These are phyloP conservation scores for Alternaria atra DNA, from an alignment of 2,329 filamentous ascomycete genomes.

Conservation along the genomic window DNA sequence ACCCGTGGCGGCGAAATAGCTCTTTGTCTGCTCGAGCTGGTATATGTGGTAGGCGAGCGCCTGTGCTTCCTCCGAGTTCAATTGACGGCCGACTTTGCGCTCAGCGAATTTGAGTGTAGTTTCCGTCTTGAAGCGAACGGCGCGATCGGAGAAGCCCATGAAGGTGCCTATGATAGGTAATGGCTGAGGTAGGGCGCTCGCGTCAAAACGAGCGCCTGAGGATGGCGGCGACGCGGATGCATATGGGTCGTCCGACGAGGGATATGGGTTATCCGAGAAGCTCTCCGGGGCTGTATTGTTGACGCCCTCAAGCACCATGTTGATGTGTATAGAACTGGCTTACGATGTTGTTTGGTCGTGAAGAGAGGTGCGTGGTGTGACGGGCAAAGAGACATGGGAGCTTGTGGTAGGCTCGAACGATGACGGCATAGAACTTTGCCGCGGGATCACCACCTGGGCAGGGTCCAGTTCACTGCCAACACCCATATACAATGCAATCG, in stretches of 20 bases:
- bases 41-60: constrained; percentile 54
- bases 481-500: constrained; percentile 11
- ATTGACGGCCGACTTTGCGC: constrained; percentile 47
- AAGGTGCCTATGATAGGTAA: constrained; percentile 46
- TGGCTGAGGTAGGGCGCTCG: constrained; percentile 49
- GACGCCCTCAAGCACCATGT: constrained; percentile 55
- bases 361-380: constrained; percentile 26
- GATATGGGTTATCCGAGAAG: constrained; percentile 42
- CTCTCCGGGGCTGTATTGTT: constrained; percentile 40
- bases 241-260: constrained; percentile 52
- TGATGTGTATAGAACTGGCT: constrained; percentile 26
- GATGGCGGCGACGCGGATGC: constrained; percentile 28
- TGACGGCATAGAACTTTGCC: constrained; percentile 36
- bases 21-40: constrained; percentile 49
- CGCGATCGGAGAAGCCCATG: constrained; percentile 38
- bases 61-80: constrained; percentile 54
- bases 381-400: constrained; percentile 10
- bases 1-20: constrained; percentile 51
- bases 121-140: constrained; percentile 41
- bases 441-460: constrained; percentile 11
- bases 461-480: constrained; percentile 15
- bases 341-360: constrained; percentile 45
- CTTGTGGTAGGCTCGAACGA: constrained; percentile 33
- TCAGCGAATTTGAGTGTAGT: constrained; percentile 45
- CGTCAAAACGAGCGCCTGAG: constrained; percentile 44